A percentile compares a stretch with the other conserved stretches of the same genome.
These are phyloP conservation scores for Fomitiporia mediterranea DNA, from an alignment of 1,284 basidiomycete species.

Conservation along the genomic window DNA sequence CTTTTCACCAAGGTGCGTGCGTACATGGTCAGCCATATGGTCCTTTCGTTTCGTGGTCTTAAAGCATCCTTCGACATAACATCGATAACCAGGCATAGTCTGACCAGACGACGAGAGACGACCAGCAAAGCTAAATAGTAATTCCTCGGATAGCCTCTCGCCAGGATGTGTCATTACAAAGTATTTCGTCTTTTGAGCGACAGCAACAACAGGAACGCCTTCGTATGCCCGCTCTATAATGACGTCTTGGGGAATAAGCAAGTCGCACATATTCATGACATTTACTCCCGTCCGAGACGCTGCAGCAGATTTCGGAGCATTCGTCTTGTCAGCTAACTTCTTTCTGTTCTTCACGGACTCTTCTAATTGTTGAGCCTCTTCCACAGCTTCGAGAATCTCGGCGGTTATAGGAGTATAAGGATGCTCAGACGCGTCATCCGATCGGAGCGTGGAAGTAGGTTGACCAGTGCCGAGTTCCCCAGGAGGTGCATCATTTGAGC, in stretches of 20 bases:
- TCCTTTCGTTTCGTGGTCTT: slow-evolving; percentile 65
- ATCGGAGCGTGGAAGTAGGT: neutral
- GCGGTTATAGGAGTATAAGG: slow-evolving; percentile 8
- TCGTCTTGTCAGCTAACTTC: slow-evolving; percentile 7
- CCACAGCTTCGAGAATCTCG: slow-evolving; percentile 7
- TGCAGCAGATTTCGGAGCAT: neutral
- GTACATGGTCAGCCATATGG: slow-evolving; percentile 67
- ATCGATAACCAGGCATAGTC: slow-evolving; percentile 54
- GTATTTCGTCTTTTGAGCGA: slow-evolving; percentile 48
- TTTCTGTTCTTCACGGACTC: neutral
- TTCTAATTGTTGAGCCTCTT: neutral
- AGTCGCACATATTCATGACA: slow-evolving; percentile 10
- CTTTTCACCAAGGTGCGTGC: slow-evolving; percentile 62
- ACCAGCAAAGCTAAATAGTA: slow-evolving; percentile 61
- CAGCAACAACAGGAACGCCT: slow-evolving; percentile 49
- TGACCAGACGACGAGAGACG: slow-evolving; percentile 54
- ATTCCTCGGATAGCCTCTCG: slow-evolving; percentile 52
- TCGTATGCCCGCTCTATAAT: slow-evolving; percentile 45
- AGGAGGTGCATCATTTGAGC: neutral
- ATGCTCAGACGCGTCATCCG: slow-evolving; percentile 4
- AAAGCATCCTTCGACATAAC: slow-evolving; percentile 56
- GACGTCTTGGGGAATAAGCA: slow-evolving; percentile 13
- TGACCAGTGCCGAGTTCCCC: too few species aligned
- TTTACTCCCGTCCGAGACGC: slow-evolving; percentile 2
- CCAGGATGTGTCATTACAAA: slow-evolving; percentile 49